These are phyloP conservation scores for Sporothrix euskadiensis DNA, from an alignment of 2,329 filamentous ascomycete genomes.

Conservation along the genomic window DNA sequence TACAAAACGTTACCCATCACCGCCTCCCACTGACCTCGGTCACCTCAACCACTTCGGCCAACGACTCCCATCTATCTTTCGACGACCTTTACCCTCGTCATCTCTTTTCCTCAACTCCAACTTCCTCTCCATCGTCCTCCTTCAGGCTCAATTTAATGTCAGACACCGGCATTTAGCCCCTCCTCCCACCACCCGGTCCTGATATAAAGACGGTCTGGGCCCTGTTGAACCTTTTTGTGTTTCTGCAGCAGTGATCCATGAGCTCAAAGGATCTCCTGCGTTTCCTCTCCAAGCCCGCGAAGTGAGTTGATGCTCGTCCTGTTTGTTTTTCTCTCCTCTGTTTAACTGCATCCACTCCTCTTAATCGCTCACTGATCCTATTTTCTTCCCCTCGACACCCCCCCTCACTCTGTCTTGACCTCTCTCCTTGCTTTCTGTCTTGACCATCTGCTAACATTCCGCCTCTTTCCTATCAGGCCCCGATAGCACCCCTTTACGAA, in stretches of 20 bases:
- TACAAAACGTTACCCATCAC: neutral
- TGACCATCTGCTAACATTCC: neutral
- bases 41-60: neutral
- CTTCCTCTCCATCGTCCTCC: neutral
- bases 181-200: conserved; percentile 6
- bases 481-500: conserved; percentile 56
- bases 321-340: neutral
- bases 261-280: conserved; percentile 86
- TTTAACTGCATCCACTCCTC: conserved; percentile 22
- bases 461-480: conserved; percentile 46
- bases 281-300: conserved; percentile 91
- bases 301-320: conserved; percentile 59
- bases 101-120: neutral
- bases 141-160: conserved; percentile 24
- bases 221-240: conserved; percentile 11
- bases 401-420: neutral
- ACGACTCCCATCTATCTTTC: too few species aligned
- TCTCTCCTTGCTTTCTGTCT: neutral
- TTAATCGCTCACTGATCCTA: neutral
- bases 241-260: conserved; percentile 65
- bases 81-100: neutral
- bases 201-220: conserved; percentile 19
- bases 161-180: conserved; percentile 11
- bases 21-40: neutral
- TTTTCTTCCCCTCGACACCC: neutral